These are phyloP conservation scores for Lecanicillium sp. DNA, from an alignment of 2,329 filamentous ascomycete species.

Conservation along the genomic window DNA sequence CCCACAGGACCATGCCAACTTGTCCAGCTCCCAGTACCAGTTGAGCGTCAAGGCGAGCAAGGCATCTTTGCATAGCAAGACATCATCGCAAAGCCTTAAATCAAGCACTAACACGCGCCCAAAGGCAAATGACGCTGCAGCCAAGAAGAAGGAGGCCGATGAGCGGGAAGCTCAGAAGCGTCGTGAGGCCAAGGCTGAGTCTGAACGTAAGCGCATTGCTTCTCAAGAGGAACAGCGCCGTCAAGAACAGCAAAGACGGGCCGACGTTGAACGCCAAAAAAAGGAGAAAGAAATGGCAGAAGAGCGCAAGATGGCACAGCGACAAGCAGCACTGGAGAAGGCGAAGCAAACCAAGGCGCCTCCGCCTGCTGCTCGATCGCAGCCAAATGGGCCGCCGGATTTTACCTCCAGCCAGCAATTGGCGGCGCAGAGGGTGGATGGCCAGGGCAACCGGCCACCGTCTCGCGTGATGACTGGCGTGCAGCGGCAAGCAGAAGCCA, in stretches of 20 bases:
- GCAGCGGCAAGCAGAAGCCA: slow-evolving; percentile 50
- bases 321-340: slow-evolving; percentile 57
- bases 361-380: slow-evolving; percentile 51
- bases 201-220: slow-evolving; percentile 68
- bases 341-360: slow-evolving; percentile 60
- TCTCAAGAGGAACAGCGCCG: slow-evolving; percentile 59
- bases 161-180: slow-evolving; percentile 74
- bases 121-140: slow-evolving; percentile 68
- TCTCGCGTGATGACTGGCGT: slow-evolving; percentile 55
- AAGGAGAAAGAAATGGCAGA: slow-evolving; percentile 58
- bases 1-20: slow-evolving; percentile 40
- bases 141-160: slow-evolving; percentile 79
- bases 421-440: slow-evolving; percentile 23
- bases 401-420: slow-evolving; percentile 30
- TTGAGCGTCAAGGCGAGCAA: slow-evolving; percentile 62
- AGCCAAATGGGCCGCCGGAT: slow-evolving; percentile 47
- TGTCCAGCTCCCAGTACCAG: slow-evolving; percentile 33
- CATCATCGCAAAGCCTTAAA: slow-evolving; percentile 56
- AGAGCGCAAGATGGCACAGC: slow-evolving; percentile 59
- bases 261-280: slow-evolving; percentile 57
- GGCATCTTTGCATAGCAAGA: slow-evolving; percentile 54
- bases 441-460: slow-evolving; percentile 36
- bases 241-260: slow-evolving; percentile 52
- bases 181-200: slow-evolving; percentile 72
- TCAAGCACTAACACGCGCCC: slow-evolving; percentile 56